Conservation (phyloP, 805 yeast genomes). For the Yamadazyma takamatsuzukensis region DNA sequence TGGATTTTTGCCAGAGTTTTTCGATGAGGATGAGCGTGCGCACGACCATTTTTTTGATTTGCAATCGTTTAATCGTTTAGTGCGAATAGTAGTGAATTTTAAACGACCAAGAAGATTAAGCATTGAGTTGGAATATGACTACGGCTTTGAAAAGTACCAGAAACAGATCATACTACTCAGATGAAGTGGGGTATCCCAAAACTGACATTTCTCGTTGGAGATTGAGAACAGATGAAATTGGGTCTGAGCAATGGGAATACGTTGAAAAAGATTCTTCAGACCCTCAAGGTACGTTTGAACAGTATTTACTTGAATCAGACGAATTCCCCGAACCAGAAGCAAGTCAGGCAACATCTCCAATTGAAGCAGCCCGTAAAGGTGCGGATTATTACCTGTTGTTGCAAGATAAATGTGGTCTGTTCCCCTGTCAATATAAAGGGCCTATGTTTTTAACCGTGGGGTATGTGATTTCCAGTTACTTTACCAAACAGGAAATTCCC, state of each 20-base stretch:
- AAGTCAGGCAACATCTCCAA: conserved; percentile 40
- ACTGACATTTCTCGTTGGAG: conserved; percentile 80
- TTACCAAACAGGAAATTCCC: conserved; percentile 65
- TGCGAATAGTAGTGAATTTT: too few relatives aligned
- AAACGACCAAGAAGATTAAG: too few relatives aligned
- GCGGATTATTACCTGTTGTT: conserved; percentile 63
- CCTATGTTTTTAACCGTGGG: conserved; percentile 98
- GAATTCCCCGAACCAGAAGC: conserved; percentile 37
- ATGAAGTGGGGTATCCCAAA: conserved; percentile 57
- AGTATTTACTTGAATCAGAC: conserved; percentile 49
- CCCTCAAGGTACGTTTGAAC: conserved; percentile 53
- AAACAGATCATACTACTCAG: conserved; percentile 50
- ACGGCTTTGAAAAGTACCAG: background rate
- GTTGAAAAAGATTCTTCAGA: conserved; percentile 33
- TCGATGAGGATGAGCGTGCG: too few relatives aligned
- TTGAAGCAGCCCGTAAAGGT: conserved; percentile 67
- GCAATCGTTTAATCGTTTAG: too few relatives aligned
- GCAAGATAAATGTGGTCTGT: conserved; percentile 84
- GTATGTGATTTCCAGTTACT: conserved; percentile 70
- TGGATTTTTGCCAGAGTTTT: too few relatives aligned
- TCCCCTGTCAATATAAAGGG: conserved; percentile 92
- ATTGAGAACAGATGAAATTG: conserved; percentile 62
- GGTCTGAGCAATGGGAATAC: conserved; percentile 82
- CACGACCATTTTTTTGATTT: too few relatives aligned
- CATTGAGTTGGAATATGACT: too few relatives aligned